Conservation (phyloP, 139 green algal genomes). For the Chlorella sp. region DNA sequence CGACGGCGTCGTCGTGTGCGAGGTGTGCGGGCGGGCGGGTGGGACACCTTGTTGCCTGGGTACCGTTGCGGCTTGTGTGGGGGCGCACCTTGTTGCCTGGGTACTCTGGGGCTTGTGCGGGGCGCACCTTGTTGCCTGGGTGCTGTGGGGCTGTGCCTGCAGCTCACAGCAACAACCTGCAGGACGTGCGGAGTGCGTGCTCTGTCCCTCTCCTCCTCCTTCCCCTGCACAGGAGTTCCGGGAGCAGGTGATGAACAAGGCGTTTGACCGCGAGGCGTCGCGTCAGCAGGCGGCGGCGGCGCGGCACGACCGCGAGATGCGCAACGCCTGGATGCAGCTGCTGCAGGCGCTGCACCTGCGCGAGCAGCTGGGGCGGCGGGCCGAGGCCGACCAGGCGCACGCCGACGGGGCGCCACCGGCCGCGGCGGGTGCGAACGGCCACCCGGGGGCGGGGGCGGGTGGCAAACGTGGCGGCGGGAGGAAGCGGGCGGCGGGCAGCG, state of each 20-base stretch:
- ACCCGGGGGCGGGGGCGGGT: no score
- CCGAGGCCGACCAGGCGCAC: not conserved
- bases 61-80: not conserved
- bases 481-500: no score
- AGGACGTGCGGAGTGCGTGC: no score
- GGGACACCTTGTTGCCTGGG: no score
- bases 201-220: no score
- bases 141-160: not conserved
- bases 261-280: constrained; percentile 32
- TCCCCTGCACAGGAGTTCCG: constrained; percentile 45
- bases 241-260: constrained; percentile 34
- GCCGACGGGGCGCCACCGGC: not conserved
- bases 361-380: not conserved
- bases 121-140: not conserved
- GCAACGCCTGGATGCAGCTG: constrained; percentile 45
- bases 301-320: constrained; percentile 24
- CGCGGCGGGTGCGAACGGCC: no score
- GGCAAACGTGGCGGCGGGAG: no score
- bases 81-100: not conserved
- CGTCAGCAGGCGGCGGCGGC: constrained; percentile 19
- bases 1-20: constrained; percentile 76
- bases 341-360: constrained; percentile 21
- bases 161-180: no score
- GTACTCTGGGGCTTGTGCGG: not conserved
- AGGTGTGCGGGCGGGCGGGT: constrained; percentile 28